Evolutionary conservation across 495 filamentous ascomycete species (phyloP).

Genomic region (Penicillium ochrochloron): DNA sequence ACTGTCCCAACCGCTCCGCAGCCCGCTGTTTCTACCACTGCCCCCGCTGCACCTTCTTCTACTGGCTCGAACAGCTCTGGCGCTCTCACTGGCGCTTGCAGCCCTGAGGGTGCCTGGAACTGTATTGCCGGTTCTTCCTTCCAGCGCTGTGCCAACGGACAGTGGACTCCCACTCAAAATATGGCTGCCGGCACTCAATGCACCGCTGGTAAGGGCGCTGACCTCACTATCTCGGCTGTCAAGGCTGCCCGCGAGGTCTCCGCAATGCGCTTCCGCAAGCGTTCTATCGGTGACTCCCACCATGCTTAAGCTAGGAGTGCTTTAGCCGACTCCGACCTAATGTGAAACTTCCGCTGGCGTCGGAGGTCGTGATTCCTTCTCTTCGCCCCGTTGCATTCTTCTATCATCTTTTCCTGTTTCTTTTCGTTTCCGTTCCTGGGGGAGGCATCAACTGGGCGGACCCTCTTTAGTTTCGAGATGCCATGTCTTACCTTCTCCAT

Average conservation of each 20-base stretch:
- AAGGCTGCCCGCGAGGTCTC: constrained; percentile 37
- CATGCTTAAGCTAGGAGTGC: no score
- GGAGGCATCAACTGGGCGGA: no score
- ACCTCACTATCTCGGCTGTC: constrained; percentile 43
- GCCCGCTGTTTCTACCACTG: constrained; percentile 21
- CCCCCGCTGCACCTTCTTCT: constrained; percentile 22
- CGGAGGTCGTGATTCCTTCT: constrained; percentile 17
- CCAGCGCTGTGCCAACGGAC: constrained; percentile 65
- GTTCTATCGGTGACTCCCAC: constrained; percentile 25
- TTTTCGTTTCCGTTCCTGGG: constrained; percentile 27
- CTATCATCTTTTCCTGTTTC: constrained; percentile 13
- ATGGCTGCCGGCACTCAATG: constrained; percentile 66
- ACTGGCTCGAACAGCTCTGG: constrained; percentile 26
- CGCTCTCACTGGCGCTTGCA: constrained; percentile 45
- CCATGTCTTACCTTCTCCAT: no score
- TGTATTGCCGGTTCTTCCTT: constrained; percentile 64
- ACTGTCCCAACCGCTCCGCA: constrained; percentile 21
- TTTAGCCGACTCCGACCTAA: no score
- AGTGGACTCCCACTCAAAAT: constrained; percentile 57
- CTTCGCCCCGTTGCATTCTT: constrained; percentile 14
- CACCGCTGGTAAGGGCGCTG: constrained; percentile 51
- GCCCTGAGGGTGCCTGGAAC: constrained; percentile 59
- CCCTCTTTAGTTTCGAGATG: no score
- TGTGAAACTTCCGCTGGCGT: no score
- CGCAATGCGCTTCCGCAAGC: constrained; percentile 41